These are phyloP conservation scores for Heritiera fomes DNA, from an alignment of 345 rosid species.

Conservation along the genomic window DNA sequence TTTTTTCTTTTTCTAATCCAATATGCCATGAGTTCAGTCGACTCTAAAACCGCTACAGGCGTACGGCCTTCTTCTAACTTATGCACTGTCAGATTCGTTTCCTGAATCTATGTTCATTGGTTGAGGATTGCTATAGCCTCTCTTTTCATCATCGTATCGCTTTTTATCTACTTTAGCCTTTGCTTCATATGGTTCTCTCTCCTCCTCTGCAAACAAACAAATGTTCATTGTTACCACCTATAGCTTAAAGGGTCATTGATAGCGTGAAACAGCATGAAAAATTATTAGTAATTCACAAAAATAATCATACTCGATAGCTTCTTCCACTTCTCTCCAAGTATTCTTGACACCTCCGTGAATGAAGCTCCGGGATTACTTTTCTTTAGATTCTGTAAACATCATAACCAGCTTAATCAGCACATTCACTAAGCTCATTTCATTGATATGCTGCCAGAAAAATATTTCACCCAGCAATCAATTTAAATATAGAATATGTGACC, in stretches of 20 bases:
- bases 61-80: not conserved
- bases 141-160: constrained; percentile 68
- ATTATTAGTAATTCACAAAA: not conserved
- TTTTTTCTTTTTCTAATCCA: not conserved
- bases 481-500: constrained; percentile 19
- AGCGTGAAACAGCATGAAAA: not conserved
- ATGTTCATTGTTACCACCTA: not conserved
- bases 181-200: constrained; percentile 77
- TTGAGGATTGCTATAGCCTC: constrained; percentile 73
- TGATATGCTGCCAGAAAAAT: not conserved
- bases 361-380: constrained; percentile 73
- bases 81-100: constrained; percentile 37
- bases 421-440: not conserved
- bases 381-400: constrained; percentile 64
- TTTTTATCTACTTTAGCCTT: constrained; percentile 75
- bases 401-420: not conserved
- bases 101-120: constrained; percentile 67
- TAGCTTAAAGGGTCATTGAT: not conserved
- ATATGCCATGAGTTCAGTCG: not conserved
- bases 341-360: constrained; percentile 59
- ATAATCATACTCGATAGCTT: constrained; percentile 58
- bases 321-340: constrained; percentile 81
- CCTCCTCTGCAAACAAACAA: constrained; percentile 48
- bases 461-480: not conserved
- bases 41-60: no score